Percentiles rank a stretch among this genome's conserved stretches.
Evolutionary conservation across 345 rosid genomes (phyloP).

Genomic region (Jatropha curcas): DNA sequence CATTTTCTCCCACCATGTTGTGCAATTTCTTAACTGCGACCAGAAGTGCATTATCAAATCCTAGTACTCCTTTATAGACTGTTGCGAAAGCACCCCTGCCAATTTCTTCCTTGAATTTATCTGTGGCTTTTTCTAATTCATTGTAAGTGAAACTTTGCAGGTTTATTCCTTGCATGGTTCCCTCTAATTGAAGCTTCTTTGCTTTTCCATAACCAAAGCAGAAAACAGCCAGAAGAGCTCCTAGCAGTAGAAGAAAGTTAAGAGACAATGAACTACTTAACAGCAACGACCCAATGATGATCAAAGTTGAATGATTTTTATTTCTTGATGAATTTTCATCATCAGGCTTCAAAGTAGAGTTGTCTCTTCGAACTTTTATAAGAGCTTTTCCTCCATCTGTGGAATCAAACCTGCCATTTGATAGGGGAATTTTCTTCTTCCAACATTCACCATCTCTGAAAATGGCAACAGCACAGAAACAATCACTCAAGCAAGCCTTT

Average conservation of each 20-base stretch:
- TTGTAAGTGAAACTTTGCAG: constrained; percentile 30
- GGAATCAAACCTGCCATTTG: constrained; percentile 34
- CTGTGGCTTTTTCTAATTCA: constrained; percentile 38
- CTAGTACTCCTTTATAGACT: constrained; percentile 39
- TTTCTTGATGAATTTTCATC: neutral
- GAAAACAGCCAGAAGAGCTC: constrained; percentile 5
- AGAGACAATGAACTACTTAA: constrained; percentile 23
- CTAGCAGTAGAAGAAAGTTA: constrained; percentile 16
- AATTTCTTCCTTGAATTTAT: constrained; percentile 35
- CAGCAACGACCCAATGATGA: constrained; percentile 18
- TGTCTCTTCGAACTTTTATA: constrained; percentile 36
- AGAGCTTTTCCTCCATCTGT: constrained; percentile 23
- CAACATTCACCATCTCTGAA: constrained; percentile 27
- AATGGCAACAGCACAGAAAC: constrained; percentile 55
- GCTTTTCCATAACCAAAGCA: constrained; percentile 4
- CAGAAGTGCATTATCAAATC: neutral
- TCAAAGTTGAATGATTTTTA: neutral
- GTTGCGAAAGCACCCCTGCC: constrained; percentile 48
- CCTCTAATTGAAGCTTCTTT: neutral
- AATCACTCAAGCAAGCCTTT: constrained; percentile 46
- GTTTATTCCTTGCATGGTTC: constrained; percentile 7
- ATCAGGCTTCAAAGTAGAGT: constrained; percentile 10
- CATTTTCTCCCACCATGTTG: constrained; percentile 12
- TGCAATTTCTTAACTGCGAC: constrained; percentile 43
- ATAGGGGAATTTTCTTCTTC: constrained; percentile 55